phyloP scores from a whole-genome alignment of 129 eudicot genomes.

The Kitagawia praeruptora region DNA sequence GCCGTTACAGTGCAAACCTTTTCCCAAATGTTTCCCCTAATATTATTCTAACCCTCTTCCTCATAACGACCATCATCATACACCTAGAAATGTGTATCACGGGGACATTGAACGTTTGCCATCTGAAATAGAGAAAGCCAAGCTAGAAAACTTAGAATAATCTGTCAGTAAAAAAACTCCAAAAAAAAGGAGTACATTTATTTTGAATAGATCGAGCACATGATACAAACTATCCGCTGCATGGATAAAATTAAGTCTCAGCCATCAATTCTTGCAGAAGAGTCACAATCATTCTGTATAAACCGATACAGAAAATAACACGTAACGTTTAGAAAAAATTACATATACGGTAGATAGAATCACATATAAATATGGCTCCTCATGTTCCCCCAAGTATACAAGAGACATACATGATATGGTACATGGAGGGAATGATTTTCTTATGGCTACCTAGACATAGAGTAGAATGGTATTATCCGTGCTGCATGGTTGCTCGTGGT shows the following conservation, averaged over 20 bases:
- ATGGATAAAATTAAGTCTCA: not conserved
- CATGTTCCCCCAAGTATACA: not conserved
- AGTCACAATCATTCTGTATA: too few relatives aligned
- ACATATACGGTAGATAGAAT: not conserved
- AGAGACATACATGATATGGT: not conserved
- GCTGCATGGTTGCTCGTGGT: not conserved
- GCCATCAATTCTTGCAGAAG: not conserved
- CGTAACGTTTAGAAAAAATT: not conserved
- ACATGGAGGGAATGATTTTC: not conserved
- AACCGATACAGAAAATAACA: not conserved
- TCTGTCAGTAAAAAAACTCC: not conserved
- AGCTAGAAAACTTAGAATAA: not conserved
- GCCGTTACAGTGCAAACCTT: conserved; percentile 43
- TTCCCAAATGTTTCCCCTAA: conserved; percentile 96
- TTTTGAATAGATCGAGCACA: not conserved
- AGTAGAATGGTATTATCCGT: too few relatives aligned
- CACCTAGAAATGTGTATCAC: conserved; percentile 99
- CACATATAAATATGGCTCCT: not conserved
- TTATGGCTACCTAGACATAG: not conserved
- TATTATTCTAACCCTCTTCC: conserved; percentile 98
- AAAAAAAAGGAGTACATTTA: not conserved
- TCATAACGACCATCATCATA: conserved; percentile 99
- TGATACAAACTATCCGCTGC: not conserved
- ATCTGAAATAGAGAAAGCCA: conserved; percentile 37
- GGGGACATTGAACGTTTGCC: conserved; percentile 95